Base-by-base conservation (phyloP, 305 asterid genomes). In the Ilex paraguariensis region DNA sequence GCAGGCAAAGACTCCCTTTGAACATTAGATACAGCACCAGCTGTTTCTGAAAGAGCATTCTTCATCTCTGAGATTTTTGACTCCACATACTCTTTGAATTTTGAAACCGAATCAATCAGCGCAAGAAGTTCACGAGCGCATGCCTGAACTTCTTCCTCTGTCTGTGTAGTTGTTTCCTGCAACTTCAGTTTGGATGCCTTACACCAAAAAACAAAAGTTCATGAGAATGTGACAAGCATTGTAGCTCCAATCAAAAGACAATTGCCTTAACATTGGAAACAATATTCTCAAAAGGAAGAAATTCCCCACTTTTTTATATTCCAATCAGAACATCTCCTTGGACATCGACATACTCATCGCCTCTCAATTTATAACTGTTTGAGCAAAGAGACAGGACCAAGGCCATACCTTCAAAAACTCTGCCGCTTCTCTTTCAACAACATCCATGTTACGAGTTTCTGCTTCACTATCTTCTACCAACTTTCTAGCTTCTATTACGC, bases 401-500 rank as follows among this genome's bases (percentile, higher is more conserved):
- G 11, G 52, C 44, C 44, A 12, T 77, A 89, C 97, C 87, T 82
- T 70, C 61, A 87, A 70, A 57, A 77, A 74, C 5, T 77, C 90
- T 17, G 77, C 81, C 5, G 84, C 94, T 75, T 84, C 96, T 58
- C 84, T 84, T 81, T 89, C 96, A 14, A 81, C 74, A 48, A 36
- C 55, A 57, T 76, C 79, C 73, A 84, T 64, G 54, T 74, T 81
- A 30, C 59, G 77, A 56, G 70, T 78, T 74, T 89, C 87, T 62
- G 54, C 64, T 31, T 85, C 87, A 54, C 82, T 74, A 66, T 84
- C 87, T 52, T 81, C 95, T 16, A 67, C 80, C 73, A 87, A 71
- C 73, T 67, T 80, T 63, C 80, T 73, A 48, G 95, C 97, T 74
- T 87, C 90, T n/a, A 80, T 66, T 68, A 82, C 81, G 73, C 87